A percentile compares a stretch with the other conserved stretches of the same genome.
phyloP scores from a whole-genome alignment of 345 rosid species.

The Physaria fendleri region DNA sequence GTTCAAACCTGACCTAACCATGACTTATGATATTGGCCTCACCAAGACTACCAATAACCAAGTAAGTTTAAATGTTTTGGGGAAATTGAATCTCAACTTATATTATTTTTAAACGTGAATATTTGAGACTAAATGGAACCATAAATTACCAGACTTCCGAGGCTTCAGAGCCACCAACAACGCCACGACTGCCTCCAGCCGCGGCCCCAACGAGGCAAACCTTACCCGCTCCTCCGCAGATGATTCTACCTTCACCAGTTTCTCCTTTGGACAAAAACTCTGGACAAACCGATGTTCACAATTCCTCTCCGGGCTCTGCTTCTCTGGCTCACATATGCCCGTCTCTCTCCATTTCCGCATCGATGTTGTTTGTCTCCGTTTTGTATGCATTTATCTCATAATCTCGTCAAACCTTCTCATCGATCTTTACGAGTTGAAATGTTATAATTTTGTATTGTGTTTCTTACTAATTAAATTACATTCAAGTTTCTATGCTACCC shows the following conservation, averaged over 20 bases:
- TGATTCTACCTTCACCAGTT: constrained; percentile 27
- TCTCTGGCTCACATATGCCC: constrained; percentile 19
- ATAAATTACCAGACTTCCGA: constrained; percentile 5
- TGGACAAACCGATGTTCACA: constrained; percentile 26
- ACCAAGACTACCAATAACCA: constrained; percentile 33
- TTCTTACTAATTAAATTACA: not conserved
- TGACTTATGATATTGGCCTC: constrained; percentile 77
- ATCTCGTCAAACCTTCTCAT: not conserved
- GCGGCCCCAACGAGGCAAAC: constrained; percentile 27
- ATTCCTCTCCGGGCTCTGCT: constrained; percentile 29
- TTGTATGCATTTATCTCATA: constrained; percentile 15
- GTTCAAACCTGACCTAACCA: constrained; percentile 63
- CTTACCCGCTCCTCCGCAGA: constrained; percentile 29
- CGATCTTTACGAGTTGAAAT: not conserved
- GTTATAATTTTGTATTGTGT: not conserved
- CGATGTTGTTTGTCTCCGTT: constrained; percentile 17
- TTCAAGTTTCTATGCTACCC: too few relatives aligned
- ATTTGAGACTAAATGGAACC: not conserved
- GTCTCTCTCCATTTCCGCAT: constrained; percentile 10
- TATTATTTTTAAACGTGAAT: too few relatives aligned
- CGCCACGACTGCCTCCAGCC: constrained; percentile 13
- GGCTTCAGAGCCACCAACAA: constrained; percentile 14
- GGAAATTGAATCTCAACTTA: not conserved
- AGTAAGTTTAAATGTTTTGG: constrained; percentile 2
- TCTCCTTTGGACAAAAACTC: constrained; percentile 29